Evolutionary conservation across 139 green algal species (phyloP).

Genomic region (Chlorella sorokiniana): DNA sequence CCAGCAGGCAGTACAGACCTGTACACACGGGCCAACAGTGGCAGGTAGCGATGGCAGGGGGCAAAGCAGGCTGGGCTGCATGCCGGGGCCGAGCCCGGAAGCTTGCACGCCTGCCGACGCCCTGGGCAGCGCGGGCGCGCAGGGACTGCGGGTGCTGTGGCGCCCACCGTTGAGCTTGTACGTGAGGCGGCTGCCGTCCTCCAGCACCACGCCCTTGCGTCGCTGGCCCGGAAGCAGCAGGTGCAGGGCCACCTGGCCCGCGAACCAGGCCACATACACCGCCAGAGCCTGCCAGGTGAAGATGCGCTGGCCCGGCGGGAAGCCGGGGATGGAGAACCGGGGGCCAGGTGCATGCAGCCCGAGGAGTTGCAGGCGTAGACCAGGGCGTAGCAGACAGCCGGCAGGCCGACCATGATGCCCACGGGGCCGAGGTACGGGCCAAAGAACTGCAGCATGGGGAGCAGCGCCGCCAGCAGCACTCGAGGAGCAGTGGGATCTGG

Average conservation of each 20-base stretch:
- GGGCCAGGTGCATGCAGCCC: conserved; percentile 42
- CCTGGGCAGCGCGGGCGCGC: too few relatives aligned
- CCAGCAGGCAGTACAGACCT: conserved; percentile 68
- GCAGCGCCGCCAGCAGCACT: neutral
- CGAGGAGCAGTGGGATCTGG: neutral
- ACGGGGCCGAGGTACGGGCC: conserved; percentile 69
- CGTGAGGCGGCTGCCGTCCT: conserved; percentile 59
- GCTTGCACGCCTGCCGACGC: neutral
- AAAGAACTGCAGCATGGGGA: conserved; percentile 55
- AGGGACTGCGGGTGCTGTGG: too few relatives aligned
- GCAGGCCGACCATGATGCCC: conserved; percentile 64
- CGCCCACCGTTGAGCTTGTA: conserved; percentile 89
- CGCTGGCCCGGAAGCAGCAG: conserved; percentile 74
- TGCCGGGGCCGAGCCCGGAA: neutral
- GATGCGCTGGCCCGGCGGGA: conserved; percentile 32
- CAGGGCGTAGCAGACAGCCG: conserved; percentile 62
- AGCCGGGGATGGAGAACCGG: conserved; percentile 21
- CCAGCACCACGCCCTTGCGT: conserved; percentile 64
- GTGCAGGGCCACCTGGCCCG: conserved; percentile 72
- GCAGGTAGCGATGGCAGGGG: neutral
- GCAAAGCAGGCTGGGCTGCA: neutral
- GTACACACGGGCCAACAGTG: conserved; percentile 4
- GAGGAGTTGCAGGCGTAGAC: conserved; percentile 55
- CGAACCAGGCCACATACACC: conserved; percentile 70
- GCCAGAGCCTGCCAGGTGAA: conserved; percentile 62